Percentiles rank a stretch among this genome's conserved stretches.
Conservation (phyloP, 768 basidiomycete species). For the Brasilioporus rufonigricans region DNA sequence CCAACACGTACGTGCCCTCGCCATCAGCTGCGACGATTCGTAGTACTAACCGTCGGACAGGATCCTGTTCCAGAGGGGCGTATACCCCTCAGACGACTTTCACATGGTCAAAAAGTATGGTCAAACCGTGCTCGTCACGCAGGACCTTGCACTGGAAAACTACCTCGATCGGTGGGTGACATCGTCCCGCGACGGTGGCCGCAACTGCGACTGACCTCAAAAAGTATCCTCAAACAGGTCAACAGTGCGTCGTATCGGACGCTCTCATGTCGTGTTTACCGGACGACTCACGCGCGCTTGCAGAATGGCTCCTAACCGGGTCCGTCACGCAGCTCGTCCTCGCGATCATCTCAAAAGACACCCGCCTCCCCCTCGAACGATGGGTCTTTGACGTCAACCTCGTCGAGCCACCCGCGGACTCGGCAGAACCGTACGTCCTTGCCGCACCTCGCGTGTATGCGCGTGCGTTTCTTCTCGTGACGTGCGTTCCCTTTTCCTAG, state of each 20-base stretch:
- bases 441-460: neutral
- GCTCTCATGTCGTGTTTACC: no score
- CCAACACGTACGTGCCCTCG: constrained; percentile 74
- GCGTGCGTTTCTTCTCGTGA: no score
- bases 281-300: neutral
- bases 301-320: constrained; percentile 93
- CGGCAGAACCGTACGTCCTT: constrained; percentile 48
- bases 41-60: constrained; percentile 48
- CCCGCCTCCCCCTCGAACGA: constrained; percentile 85
- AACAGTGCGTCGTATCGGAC: constrained; percentile 59
- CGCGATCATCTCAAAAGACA: constrained; percentile 94
- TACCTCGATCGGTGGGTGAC: constrained; percentile 74
- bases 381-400: constrained; percentile 98
- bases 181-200: neutral
- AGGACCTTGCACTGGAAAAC: constrained; percentile 89
- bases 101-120: constrained; percentile 99
- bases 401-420: constrained; percentile 58
- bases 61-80: constrained; percentile 93
- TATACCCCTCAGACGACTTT: constrained; percentile 98
- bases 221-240: constrained; percentile 88
- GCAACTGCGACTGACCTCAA: neutral
- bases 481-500: constrained; percentile 27
- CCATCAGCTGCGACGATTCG: no score
- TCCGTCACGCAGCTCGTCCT: constrained; percentile 93
- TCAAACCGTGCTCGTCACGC: constrained; percentile 90